A percentile compares a stretch with the other conserved stretches of the same genome.
Evolutionary conservation across 768 basidiomycete genomes (phyloP).

Genomic region (Pulveroboletus ravenelii): DNA sequence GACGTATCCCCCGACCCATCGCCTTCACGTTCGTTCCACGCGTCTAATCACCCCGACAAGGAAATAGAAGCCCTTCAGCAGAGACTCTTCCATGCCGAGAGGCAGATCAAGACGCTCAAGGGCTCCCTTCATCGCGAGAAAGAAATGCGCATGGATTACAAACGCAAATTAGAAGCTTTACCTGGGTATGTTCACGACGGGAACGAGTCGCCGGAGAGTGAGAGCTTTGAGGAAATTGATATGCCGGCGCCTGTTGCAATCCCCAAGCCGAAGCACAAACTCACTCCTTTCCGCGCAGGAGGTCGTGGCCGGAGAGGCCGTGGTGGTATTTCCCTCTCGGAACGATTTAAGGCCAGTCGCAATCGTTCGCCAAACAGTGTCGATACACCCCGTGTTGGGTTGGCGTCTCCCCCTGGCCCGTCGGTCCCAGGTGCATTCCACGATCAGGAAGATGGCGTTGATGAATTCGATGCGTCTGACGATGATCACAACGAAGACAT

Average conservation of each 20-base stretch:
- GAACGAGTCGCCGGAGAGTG: slow-evolving; percentile 37
- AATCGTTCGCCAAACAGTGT: slow-evolving; percentile 45
- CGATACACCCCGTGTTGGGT: slow-evolving; percentile 16
- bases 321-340: slow-evolving; percentile 51
- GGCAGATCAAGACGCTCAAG: slow-evolving; percentile 80
- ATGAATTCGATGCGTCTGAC: slow-evolving; percentile 25
- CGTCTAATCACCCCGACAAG: slow-evolving; percentile 69
- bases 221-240: slow-evolving; percentile 46
- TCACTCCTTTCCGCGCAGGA: slow-evolving; percentile 52
- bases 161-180: slow-evolving; percentile 46
- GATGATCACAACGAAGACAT: slow-evolving; percentile 21
- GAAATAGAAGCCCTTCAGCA: slow-evolving; percentile 81
- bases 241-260: slow-evolving; percentile 29
- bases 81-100: slow-evolving; percentile 78
- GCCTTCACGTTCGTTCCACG: slow-evolving; percentile 56
- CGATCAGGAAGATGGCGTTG: slow-evolving; percentile 9
- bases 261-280: slow-evolving; percentile 35
- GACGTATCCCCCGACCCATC: slow-evolving; percentile 63
- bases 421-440: slow-evolving; percentile 32
- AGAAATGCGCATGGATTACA: slow-evolving; percentile 67
- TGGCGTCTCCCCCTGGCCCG: slow-evolving; percentile 29
- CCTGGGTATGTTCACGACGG: slow-evolving; percentile 35
- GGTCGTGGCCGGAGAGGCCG: slow-evolving; percentile 48
- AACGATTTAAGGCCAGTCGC: slow-evolving; percentile 55
- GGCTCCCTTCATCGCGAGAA: slow-evolving; percentile 79